A percentile compares a stretch with the other conserved stretches of the same genome.
These are phyloP conservation scores for Talaromyces islandicus DNA, from an alignment of 2,329 filamentous ascomycete genomes.

Conservation along the genomic window DNA sequence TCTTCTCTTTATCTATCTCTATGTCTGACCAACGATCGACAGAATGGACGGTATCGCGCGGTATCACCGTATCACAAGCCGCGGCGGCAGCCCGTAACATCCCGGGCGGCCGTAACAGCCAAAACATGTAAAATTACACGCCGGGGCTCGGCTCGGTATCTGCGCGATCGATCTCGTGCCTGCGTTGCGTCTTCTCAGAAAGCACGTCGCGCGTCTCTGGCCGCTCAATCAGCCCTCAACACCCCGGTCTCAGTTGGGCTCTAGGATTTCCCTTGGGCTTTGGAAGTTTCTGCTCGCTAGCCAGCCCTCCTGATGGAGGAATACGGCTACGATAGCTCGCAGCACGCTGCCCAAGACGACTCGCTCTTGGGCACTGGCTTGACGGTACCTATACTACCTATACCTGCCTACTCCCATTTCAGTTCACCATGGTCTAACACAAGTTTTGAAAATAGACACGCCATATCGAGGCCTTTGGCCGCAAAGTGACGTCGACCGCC, in stretches of 20 bases:
- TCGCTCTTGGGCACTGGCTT: slow-evolving; percentile 43
- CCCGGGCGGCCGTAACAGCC: not conserved
- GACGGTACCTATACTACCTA: slow-evolving; percentile 35
- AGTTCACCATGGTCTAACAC: slow-evolving; percentile 1
- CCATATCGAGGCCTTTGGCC: slow-evolving; percentile 84
- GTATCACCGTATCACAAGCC: not conserved
- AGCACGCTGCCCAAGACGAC: slow-evolving; percentile 38
- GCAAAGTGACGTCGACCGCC: slow-evolving; percentile 91
- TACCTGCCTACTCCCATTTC: slow-evolving; percentile 11
- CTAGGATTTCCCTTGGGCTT: slow-evolving; percentile 21
- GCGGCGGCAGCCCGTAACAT: not conserved
- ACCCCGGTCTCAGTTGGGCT: not conserved
- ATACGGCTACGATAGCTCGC: slow-evolving; percentile 41
- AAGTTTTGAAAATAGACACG: slow-evolving; percentile 56
- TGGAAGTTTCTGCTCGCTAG: slow-evolving; percentile 1
- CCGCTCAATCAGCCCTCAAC: not conserved
- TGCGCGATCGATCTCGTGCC: not conserved
- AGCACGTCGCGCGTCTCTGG: not conserved
- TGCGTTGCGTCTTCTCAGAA: not conserved
- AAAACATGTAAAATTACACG: not conserved
- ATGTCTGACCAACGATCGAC: not conserved
- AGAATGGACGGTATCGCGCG: not conserved
- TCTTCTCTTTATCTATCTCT: not conserved
- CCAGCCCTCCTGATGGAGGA: slow-evolving; percentile 32
- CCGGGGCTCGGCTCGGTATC: not conserved